phyloP scores from a whole-genome alignment of 345 rosid genomes.

The Clausena lansium region DNA sequence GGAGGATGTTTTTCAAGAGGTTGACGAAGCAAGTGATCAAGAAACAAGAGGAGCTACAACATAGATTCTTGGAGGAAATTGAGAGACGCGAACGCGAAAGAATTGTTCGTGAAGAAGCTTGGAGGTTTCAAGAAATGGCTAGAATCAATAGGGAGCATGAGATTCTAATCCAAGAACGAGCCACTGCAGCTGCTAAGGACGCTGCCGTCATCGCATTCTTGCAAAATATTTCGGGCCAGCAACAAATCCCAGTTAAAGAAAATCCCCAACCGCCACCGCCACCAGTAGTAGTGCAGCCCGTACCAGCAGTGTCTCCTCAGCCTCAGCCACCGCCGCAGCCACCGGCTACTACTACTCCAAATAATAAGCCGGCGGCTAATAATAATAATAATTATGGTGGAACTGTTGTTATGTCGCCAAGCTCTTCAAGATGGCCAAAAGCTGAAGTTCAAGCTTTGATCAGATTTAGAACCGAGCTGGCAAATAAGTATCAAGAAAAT shows the following conservation, averaged over 20 bases:
- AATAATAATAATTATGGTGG: neutral
- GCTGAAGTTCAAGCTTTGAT: constrained; percentile 53
- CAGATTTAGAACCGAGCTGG: constrained; percentile 33
- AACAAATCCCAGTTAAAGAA: constrained; percentile 19
- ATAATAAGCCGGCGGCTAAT: neutral
- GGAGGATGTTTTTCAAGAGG: constrained; percentile 61
- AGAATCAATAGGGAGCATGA: constrained; percentile 45
- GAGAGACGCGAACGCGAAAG: constrained; percentile 43
- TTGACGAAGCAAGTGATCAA: constrained; percentile 41
- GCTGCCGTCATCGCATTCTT: constrained; percentile 46
- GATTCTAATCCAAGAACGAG: constrained; percentile 45
- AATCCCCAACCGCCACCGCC: neutral
- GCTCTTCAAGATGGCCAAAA: constrained; percentile 59
- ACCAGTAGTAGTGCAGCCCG: neutral
- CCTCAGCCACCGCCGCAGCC: constrained; percentile 23
- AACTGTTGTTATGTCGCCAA: neutral
- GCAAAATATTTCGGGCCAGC: constrained; percentile 43
- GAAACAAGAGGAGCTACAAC: constrained; percentile 51
- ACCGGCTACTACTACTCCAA: neutral
- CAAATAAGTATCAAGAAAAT: constrained; percentile 43
- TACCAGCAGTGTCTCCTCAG: constrained; percentile 1
- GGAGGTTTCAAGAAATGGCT: constrained; percentile 48
- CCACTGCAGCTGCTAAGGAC: constrained; percentile 36
- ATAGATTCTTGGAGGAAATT: constrained; percentile 40
- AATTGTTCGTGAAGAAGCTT: constrained; percentile 41